Conservation (phyloP, 2,329 filamentous ascomycete genomes). For the Fusarium sp. region DNA sequence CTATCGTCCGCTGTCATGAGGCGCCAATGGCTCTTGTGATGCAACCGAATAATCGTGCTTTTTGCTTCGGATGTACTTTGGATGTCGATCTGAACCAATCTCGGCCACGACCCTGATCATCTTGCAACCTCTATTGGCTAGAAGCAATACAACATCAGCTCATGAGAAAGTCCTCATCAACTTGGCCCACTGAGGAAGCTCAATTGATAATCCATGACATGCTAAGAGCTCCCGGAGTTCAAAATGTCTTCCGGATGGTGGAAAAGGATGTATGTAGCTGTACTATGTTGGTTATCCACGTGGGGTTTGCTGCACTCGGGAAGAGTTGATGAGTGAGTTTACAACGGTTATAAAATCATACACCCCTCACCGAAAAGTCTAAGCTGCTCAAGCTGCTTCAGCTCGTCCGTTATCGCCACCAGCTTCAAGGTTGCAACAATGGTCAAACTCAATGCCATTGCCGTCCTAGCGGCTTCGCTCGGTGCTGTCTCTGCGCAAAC, state of each 20-base stretch:
- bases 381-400: constrained; percentile 32
- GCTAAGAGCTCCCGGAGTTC: constrained; percentile 21
- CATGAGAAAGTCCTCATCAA: constrained; percentile 24
- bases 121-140: constrained; percentile 30
- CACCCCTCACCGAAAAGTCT: constrained; percentile 19
- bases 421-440: constrained; percentile 31
- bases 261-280: not conserved
- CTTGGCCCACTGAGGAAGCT: constrained; percentile 41
- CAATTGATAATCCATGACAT: constrained; percentile 21
- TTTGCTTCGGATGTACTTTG: constrained; percentile 18
- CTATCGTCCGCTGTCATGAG: constrained; percentile 33
- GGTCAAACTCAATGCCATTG: constrained; percentile 50
- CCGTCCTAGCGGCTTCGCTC: constrained; percentile 48
- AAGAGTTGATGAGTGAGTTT: not conserved
- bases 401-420: constrained; percentile 16
- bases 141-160: constrained; percentile 24
- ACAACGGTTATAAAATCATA: constrained; percentile 37
- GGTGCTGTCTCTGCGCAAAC: constrained; percentile 62
- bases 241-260: constrained; percentile 28
- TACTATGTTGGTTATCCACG: constrained; percentile 20
- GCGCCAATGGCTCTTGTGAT: constrained; percentile 28
- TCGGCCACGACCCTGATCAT: constrained; percentile 24
- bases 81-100: constrained; percentile 33
- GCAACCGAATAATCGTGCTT: constrained; percentile 22
- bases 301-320: constrained; percentile 25